phyloP scores from a whole-genome alignment of 2,329 filamentous ascomycete species.

The Blastomyces emzantsi region DNA sequence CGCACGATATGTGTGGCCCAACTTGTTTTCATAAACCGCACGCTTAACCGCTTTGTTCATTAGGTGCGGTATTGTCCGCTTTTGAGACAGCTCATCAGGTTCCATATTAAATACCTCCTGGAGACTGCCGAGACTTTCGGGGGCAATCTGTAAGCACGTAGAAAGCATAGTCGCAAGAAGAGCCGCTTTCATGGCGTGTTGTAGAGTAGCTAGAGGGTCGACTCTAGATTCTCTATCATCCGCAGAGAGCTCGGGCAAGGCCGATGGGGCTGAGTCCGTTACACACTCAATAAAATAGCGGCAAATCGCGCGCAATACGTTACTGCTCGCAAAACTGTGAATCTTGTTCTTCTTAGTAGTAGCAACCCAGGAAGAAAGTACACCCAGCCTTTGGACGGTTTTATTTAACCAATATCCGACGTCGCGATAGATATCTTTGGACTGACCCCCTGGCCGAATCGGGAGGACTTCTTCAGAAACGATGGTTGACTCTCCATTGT shows the following conservation, averaged over 20 bases:
- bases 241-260: not conserved
- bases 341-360: not conserved
- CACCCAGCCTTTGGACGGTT: not conserved
- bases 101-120: not conserved
- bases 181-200: slow-evolving; percentile 2
- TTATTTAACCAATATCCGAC: not conserved
- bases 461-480: not conserved
- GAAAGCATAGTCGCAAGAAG: not conserved
- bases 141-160: not conserved
- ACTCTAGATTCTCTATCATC: not conserved
- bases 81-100: not conserved
- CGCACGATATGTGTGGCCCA: not conserved
- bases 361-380: not conserved
- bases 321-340: not conserved
- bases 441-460: not conserved
- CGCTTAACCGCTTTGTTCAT: slow-evolving; percentile 7
- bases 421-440: not conserved
- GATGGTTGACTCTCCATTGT: not conserved
- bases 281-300: not conserved
- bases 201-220: not conserved
- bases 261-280: not conserved
- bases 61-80: not conserved
- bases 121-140: not conserved
- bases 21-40: not conserved
- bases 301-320: not conserved